Evolutionary conservation across 257 asterid species (phyloP), one percentile per base, ranked within the genome.

Genomic region (Solanum chilense): DNA sequence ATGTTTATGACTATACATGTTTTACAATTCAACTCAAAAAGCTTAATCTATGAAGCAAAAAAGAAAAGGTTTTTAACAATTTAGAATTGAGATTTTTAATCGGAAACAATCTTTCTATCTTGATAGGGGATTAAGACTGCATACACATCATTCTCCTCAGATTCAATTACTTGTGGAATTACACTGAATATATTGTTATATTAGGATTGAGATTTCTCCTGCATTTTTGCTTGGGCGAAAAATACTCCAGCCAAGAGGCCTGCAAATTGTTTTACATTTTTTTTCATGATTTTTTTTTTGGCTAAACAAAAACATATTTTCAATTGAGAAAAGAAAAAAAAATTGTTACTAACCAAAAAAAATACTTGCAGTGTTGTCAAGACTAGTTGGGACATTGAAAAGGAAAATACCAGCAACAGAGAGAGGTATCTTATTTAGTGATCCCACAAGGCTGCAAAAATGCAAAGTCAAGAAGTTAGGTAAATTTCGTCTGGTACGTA

Each of bases 351-450:
- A 86, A 96, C 99, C 99, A 44, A 96, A 94, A 78, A 94, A 91
- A 68, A 95, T 95, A 83, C 99, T 95, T 0, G 95, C 93, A 52
- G 95, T 90, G 89, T 96, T 96, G 91, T 94, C 95, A 88, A 95
- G 86, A 89, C 95, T 95, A n/a, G 98, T 94, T 9, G 96, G 93
- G 42, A 94, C 98, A 10, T 93, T 88, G 92, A 96, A 96, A 25
- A 96, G 94, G 84, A 95, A 90, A 87, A 96, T 95, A 15, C 99
- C 99, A 70, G 98, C 93, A 75, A 95, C 86, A 33, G 99, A 96
- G 64, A 96, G 95, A 82, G 99, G 99, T 83, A 96, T 94, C 94
- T 96, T 96, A 92, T 96, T 96, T 52, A 96, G 89, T 3, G 99
- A 96, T 35, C 99, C 99, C 41, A 95, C 97, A 33, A 96, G 95